Evolutionary conservation across 2,329 filamentous ascomycete species (phyloP).

Genomic region (Bipolaris victoriae): DNA sequence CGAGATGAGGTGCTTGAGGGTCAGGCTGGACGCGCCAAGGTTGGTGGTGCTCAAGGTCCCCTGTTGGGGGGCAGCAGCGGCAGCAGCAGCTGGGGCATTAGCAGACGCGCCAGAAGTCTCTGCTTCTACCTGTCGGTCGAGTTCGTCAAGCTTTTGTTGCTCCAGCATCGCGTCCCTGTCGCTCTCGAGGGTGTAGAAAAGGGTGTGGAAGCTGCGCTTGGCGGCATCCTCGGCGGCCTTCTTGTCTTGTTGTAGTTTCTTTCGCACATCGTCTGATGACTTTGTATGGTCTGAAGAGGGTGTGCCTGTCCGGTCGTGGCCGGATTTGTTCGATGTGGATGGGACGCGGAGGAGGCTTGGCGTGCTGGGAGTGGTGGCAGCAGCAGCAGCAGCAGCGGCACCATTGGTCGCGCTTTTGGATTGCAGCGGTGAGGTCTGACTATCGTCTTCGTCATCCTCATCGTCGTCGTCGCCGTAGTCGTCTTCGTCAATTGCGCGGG

Average conservation of each 20-base stretch:
- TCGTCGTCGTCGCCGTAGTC: slow-evolving; percentile 83
- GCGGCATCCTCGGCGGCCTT: slow-evolving; percentile 89
- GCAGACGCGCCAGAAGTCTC: slow-evolving; percentile 76
- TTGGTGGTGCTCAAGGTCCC: slow-evolving; percentile 93
- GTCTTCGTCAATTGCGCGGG: slow-evolving; percentile 80
- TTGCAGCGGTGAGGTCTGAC: slow-evolving; percentile 57
- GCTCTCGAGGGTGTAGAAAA: slow-evolving; percentile 95
- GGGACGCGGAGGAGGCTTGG: slow-evolving; percentile 68
- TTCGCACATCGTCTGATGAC: slow-evolving; percentile 84
- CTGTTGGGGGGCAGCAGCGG: slow-evolving; percentile 67
- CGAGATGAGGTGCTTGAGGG: slow-evolving; percentile 94
- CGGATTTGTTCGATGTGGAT: slow-evolving; percentile 67
- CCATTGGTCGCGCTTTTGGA: slow-evolving; percentile 60
- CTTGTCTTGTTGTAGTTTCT: slow-evolving; percentile 90
- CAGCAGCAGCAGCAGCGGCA: slow-evolving; percentile 58
- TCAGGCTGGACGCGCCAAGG: slow-evolving; percentile 92
- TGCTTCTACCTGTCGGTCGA: slow-evolving; percentile 92
- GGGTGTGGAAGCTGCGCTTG: slow-evolving; percentile 86
- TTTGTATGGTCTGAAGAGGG: slow-evolving; percentile 65
- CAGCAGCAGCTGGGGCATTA: slow-evolving; percentile 58
- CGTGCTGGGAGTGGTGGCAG: slow-evolving; percentile 64
- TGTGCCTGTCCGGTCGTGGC: slow-evolving; percentile 64
- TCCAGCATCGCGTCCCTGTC: slow-evolving; percentile 96
- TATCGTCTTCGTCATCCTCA: slow-evolving; percentile 54
- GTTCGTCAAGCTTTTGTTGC: slow-evolving; percentile 94